Conservation (phyloP, 768 basidiomycete species). For the Peribolospora kevripleyi region DNA sequence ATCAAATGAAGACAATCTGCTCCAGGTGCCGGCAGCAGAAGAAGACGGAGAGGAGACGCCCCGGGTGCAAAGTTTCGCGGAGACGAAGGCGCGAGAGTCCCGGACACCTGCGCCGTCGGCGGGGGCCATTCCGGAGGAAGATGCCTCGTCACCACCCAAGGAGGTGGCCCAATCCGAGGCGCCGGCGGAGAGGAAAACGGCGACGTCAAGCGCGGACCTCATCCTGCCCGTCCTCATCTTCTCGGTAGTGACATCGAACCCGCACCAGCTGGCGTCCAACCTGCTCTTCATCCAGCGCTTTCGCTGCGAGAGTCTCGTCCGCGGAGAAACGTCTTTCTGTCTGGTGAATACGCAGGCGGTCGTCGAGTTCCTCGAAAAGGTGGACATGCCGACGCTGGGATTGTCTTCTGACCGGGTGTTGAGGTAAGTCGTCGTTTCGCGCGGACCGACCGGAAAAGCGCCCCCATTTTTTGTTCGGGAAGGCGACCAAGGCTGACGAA, state of each 20-base stretch:
- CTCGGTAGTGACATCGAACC: slow-evolving; percentile 79
- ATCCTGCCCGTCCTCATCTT: slow-evolving; percentile 84
- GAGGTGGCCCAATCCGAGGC: not conserved
- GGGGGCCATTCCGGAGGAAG: not conserved
- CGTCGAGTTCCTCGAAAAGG: slow-evolving; percentile 83
- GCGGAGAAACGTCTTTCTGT: slow-evolving; percentile 75
- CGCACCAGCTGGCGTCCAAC: slow-evolving; percentile 49
- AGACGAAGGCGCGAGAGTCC: not conserved
- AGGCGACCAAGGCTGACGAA: no score
- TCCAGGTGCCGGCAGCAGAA: slow-evolving; percentile 1
- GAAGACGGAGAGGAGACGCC: no score
- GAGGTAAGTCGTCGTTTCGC: slow-evolving; percentile 9
- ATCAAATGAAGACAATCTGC: slow-evolving; percentile 2
- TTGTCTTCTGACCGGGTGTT: slow-evolving; percentile 23
- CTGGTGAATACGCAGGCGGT: slow-evolving; percentile 86
- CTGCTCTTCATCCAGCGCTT: slow-evolving; percentile 31
- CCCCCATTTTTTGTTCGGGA: not conserved
- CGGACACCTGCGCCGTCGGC: not conserved
- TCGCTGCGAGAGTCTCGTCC: slow-evolving; percentile 29
- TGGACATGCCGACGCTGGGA: slow-evolving; percentile 51
- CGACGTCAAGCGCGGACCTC: slow-evolving; percentile 49
- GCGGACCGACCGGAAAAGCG: not conserved
- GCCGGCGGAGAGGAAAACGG: not conserved
- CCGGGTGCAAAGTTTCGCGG: no score
- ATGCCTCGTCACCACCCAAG: not conserved